Evolutionary conservation across 2,329 filamentous ascomycete species (phyloP).

Genomic region (Epichloe sibirici): DNA sequence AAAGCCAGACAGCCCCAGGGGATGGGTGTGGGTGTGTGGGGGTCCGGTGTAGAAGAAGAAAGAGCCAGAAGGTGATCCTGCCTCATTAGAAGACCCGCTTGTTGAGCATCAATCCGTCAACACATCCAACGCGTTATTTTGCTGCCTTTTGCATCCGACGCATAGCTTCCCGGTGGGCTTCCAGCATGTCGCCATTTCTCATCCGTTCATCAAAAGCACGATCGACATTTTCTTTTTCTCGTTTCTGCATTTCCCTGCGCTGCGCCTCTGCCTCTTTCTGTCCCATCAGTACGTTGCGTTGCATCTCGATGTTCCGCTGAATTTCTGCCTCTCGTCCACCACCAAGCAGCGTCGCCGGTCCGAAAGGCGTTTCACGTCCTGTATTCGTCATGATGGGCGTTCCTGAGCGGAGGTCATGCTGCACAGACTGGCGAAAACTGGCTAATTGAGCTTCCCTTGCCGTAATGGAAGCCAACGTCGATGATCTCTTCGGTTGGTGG

Average conservation of each 20-base stretch:
- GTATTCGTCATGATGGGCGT: slow-evolving; percentile 21
- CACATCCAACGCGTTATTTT: not conserved
- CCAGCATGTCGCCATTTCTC: slow-evolving; percentile 61
- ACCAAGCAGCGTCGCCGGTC: slow-evolving; percentile 20
- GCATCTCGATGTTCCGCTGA: slow-evolving; percentile 38
- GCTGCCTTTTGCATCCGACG: slow-evolving; percentile 54
- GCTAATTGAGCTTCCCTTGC: slow-evolving; percentile 49
- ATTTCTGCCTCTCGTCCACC: slow-evolving; percentile 27
- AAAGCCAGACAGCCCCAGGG: too few relatives aligned
- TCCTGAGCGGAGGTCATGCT: slow-evolving; percentile 43
- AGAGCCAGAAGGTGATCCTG: not conserved
- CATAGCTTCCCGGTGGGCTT: slow-evolving; percentile 68
- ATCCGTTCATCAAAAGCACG: slow-evolving; percentile 61
- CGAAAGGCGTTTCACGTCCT: slow-evolving; percentile 28
- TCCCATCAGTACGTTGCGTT: slow-evolving; percentile 42
- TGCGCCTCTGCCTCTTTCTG: slow-evolving; percentile 52
- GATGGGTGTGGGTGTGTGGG: not conserved
- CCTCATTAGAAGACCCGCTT: not conserved
- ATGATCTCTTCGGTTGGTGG: slow-evolving; percentile 40
- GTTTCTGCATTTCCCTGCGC: slow-evolving; percentile 44
- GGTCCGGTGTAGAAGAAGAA: not conserved
- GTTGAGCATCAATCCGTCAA: not conserved
- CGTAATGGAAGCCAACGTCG: slow-evolving; percentile 27
- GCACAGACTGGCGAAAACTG: slow-evolving; percentile 54
- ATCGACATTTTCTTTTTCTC: slow-evolving; percentile 45